Conservation (phyloP, 805 yeast species). For the Saccharomycopsis sp. region DNA sequence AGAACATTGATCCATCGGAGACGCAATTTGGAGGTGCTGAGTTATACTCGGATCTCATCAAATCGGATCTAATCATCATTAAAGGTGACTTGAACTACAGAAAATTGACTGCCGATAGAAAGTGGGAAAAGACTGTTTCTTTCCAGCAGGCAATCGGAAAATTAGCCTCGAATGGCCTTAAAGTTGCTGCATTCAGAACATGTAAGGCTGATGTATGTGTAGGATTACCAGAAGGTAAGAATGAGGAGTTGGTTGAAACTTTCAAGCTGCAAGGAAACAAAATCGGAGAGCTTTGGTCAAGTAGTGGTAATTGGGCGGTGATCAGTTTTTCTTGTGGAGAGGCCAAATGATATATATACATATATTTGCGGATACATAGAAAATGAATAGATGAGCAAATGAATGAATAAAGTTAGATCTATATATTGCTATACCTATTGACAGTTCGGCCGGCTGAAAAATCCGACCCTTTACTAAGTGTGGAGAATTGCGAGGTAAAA, state of each 20-base stretch:
- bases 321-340: slow-evolving; percentile 41
- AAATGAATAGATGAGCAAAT: background rate
- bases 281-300: slow-evolving; percentile 70
- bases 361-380: background rate
- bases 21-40: slow-evolving; percentile 45
- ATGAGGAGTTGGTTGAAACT: slow-evolving; percentile 53
- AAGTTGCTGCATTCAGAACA: slow-evolving; percentile 74
- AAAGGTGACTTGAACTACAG: slow-evolving; percentile 97
- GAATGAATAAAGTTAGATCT: background rate
- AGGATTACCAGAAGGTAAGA: slow-evolving; percentile 68
- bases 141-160: slow-evolving; percentile 66
- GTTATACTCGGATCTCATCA: slow-evolving; percentile 52
- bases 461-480: too few relatives aligned
- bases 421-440: too few relatives aligned
- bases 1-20: slow-evolving; percentile 54
- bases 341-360: background rate
- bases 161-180: slow-evolving; percentile 56
- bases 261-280: slow-evolving; percentile 60
- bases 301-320: slow-evolving; percentile 93
- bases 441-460: too few relatives aligned
- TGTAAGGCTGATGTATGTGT: slow-evolving; percentile 95
- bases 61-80: slow-evolving; percentile 69
- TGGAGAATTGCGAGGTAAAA: too few relatives aligned
- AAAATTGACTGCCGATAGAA: slow-evolving; percentile 84
- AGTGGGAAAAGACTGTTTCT: slow-evolving; percentile 79